Evolutionary conservation across 306 rosid species (phyloP).

Genomic region (Pyrus bretschneideri): DNA sequence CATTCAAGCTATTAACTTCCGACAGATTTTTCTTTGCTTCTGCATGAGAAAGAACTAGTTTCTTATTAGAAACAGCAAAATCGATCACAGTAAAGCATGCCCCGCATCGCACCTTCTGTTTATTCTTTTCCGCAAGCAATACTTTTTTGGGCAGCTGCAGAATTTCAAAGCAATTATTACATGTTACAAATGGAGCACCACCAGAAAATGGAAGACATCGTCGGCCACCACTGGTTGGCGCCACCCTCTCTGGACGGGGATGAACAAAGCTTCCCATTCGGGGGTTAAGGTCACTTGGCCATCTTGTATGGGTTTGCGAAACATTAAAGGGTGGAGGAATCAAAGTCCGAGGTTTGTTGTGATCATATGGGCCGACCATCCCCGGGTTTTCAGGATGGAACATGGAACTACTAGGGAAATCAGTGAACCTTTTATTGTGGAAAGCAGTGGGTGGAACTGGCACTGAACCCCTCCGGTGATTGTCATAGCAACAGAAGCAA

Average conservation of each 20-base stretch:
- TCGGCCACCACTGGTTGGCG: constrained; percentile 34
- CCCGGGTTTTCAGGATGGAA: constrained; percentile 46
- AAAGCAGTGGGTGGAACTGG: constrained; percentile 47
- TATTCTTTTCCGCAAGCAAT: constrained; percentile 29
- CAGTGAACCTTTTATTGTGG: constrained; percentile 47
- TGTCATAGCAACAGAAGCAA: constrained; percentile 67
- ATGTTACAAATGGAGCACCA: constrained; percentile 88
- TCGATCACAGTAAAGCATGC: constrained; percentile 67
- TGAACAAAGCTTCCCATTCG: constrained; percentile 37
- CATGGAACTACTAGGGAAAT: constrained; percentile 46
- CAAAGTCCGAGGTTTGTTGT: constrained; percentile 38
- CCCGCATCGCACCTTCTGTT: constrained; percentile 72
- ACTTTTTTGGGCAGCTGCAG: constrained; percentile 75
- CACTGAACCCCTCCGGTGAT: constrained; percentile 37
- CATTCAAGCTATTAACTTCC: constrained; percentile 24
- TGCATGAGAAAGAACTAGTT: constrained; percentile 50
- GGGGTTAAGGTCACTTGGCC: constrained; percentile 53
- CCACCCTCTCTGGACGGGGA: constrained; percentile 45
- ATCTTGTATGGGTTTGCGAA: constrained; percentile 44
- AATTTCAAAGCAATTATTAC: constrained; percentile 74
- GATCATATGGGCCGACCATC: constrained; percentile 41
- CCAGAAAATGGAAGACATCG: constrained; percentile 67
- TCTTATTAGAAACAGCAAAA: constrained; percentile 43
- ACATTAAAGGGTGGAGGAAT: constrained; percentile 43
- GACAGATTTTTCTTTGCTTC: constrained; percentile 31